These are phyloP conservation scores for Begonia masoniana DNA, from an alignment of 306 rosid genomes.

Conservation along the genomic window DNA sequence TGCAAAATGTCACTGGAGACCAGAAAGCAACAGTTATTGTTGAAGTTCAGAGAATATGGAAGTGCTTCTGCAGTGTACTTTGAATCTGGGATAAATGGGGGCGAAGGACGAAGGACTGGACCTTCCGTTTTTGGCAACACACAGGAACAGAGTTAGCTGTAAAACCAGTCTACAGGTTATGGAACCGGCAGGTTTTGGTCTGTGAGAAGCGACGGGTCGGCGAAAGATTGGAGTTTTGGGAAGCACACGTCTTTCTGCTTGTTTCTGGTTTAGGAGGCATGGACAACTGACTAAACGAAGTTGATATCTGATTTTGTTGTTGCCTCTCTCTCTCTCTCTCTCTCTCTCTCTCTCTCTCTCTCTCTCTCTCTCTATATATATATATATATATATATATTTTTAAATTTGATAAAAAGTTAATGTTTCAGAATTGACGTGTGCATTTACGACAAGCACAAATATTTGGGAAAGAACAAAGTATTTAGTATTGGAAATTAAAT, in stretches of 20 bases:
- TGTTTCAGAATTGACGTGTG: too few species aligned
- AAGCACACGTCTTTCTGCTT: slow-evolving; percentile 32
- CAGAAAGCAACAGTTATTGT: slow-evolving; percentile 30
- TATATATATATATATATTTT: too few species aligned
- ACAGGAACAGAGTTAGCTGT: slow-evolving; percentile 63
- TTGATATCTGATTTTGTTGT: background rate
- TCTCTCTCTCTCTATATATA: slow-evolving; percentile 1
- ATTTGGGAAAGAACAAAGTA: too few species aligned
- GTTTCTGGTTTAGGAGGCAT: slow-evolving; percentile 7
- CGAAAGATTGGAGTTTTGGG: slow-evolving; percentile 41
- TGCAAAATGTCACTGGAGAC: slow-evolving; percentile 42
- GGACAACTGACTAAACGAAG: background rate
- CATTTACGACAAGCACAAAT: too few species aligned
- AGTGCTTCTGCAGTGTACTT: slow-evolving; percentile 41
- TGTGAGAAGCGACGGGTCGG: slow-evolving; percentile 41
- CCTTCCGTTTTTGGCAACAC: slow-evolving; percentile 23
- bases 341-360: background rate
- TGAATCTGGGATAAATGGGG: slow-evolving; percentile 38
- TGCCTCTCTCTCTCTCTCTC: background rate
- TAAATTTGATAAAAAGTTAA: too few species aligned
- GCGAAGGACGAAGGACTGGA: slow-evolving; percentile 4
- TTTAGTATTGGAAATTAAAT: too few species aligned
- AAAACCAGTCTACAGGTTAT: slow-evolving; percentile 34
- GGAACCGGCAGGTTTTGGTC: slow-evolving; percentile 64
- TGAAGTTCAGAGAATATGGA: slow-evolving; percentile 65